phyloP scores from a whole-genome alignment of 352 stramenopile genomes.

The Globisporangium parvum region DNA sequence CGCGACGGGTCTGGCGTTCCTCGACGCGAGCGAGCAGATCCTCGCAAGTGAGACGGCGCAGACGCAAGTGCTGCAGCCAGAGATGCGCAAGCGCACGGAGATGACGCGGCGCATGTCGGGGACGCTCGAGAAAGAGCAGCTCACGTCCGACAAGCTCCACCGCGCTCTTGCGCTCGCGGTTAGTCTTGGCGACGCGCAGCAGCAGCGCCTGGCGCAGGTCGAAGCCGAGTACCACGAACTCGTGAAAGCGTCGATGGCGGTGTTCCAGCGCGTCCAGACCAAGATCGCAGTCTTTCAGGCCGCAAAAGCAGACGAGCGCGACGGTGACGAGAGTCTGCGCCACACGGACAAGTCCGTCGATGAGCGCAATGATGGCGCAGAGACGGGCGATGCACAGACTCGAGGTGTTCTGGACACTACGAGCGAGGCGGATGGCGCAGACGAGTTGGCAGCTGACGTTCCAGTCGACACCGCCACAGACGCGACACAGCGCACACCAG shows the following conservation, averaged over 20 bases:
- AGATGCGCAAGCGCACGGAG: slow-evolving; percentile 40
- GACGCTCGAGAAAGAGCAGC: slow-evolving; percentile 51
- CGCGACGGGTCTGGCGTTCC: slow-evolving; percentile 34
- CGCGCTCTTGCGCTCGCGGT: slow-evolving; percentile 44
- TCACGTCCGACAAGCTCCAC: slow-evolving; percentile 38
- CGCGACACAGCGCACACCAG: neutral
- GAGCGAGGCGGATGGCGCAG: too few relatives aligned
- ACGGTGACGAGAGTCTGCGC: neutral
- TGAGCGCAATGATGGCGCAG: too few relatives aligned
- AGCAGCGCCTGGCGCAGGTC: slow-evolving; percentile 29
- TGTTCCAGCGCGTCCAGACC: slow-evolving; percentile 23
- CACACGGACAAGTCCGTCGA: too few relatives aligned
- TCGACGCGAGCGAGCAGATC: slow-evolving; percentile 47
- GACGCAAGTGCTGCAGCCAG: slow-evolving; percentile 37
- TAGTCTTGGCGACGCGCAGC: slow-evolving; percentile 25
- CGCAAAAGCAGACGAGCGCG: slow-evolving; percentile 19
- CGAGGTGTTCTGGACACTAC: too few relatives aligned
- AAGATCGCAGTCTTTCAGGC: slow-evolving; percentile 24
- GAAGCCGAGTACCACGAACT: slow-evolving; percentile 50
- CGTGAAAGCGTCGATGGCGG: slow-evolving; percentile 22
- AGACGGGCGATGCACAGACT: neutral
- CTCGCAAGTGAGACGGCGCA: slow-evolving; percentile 41
- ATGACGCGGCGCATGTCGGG: slow-evolving; percentile 50
- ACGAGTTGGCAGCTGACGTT: neutral
- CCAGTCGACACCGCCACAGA: neutral